These are phyloP conservation scores for Trichoderma koningii DNA, from an alignment of 2,329 filamentous ascomycete genomes.

Conservation along the genomic window DNA sequence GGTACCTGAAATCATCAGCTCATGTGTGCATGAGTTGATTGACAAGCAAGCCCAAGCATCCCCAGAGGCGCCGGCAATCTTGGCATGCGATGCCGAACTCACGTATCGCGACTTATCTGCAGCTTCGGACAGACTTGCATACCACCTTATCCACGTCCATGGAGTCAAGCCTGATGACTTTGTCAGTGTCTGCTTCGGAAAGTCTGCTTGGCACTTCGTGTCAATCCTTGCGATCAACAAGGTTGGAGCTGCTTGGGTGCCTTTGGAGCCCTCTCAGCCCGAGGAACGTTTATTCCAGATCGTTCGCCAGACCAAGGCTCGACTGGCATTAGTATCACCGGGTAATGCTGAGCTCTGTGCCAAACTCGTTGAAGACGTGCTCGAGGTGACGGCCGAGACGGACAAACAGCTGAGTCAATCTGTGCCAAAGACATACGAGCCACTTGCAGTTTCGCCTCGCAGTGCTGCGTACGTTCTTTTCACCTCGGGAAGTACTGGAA, in stretches of 20 bases:
- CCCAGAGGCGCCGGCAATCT: constrained; percentile 14
- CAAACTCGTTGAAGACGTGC: not conserved
- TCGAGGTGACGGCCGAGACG: not conserved
- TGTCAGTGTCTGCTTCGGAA: constrained; percentile 24
- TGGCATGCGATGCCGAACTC: constrained; percentile 35
- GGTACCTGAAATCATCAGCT: not conserved
- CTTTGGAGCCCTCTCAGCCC: constrained; percentile 26
- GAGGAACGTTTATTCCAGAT: not conserved
- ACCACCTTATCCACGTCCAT: constrained; percentile 9
- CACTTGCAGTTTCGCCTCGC: not conserved
- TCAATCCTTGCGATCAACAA: constrained; percentile 28
- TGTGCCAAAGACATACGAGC: fast-evolving
- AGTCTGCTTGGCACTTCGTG: constrained; percentile 27
- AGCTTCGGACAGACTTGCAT: constrained; percentile 24
- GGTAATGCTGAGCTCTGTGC: not conserved
- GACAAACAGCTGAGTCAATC: not conserved
- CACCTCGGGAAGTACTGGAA: constrained; percentile 14
- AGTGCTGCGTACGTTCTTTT: constrained; percentile 32
- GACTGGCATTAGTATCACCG: not conserved
- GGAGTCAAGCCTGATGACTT: constrained; percentile 26
- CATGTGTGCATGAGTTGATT: constrained; percentile 13
- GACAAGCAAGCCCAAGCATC: not conserved
- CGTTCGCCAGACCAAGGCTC: not conserved
- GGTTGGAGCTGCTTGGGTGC: constrained; percentile 29
- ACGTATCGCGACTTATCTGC: constrained; percentile 42